Percentiles rank a stretch among this genome's conserved stretches.
Conservation (phyloP, 306 rosid species). For the Trichosanthes cucumerina region DNA sequence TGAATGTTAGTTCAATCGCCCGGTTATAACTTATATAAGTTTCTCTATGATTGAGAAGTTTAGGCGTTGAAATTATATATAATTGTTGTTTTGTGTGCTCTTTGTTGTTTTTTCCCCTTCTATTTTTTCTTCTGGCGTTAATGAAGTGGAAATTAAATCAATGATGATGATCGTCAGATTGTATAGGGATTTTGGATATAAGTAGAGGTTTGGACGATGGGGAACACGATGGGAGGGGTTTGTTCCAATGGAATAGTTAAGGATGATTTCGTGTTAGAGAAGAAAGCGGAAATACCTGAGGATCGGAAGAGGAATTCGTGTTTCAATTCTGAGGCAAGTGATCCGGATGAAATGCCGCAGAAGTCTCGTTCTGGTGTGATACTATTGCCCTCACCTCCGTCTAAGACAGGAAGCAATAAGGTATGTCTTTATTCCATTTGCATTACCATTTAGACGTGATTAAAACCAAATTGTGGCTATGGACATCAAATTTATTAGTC, state of each 20-base stretch:
- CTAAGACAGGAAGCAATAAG: constrained; percentile 20
- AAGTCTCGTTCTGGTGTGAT: not conserved
- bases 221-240: constrained; percentile 8
- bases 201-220: constrained; percentile 2
- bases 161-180: not conserved
- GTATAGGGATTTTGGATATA: not conserved
- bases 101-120: not conserved
- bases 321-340: constrained; percentile 18
- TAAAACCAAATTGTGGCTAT: not conserved
- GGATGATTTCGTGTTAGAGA: constrained; percentile 34
- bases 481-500: not conserved
- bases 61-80: not conserved
- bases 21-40: not conserved
- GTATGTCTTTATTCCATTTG: constrained; percentile 20
- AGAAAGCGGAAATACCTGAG: constrained; percentile 22
- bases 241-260: constrained; percentile 12
- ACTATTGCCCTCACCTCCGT: not conserved
- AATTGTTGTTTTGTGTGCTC: not conserved
- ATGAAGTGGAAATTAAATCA: not conserved
- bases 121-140: not conserved
- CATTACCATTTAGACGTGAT: constrained; percentile 5
- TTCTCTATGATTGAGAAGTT: not conserved
- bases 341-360: not conserved
- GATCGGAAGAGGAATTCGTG: not conserved
- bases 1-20: not conserved